Evolutionary conservation across 1,284 basidiomycete genomes (phyloP).

Genomic region (Pisolithus thermaeus): DNA sequence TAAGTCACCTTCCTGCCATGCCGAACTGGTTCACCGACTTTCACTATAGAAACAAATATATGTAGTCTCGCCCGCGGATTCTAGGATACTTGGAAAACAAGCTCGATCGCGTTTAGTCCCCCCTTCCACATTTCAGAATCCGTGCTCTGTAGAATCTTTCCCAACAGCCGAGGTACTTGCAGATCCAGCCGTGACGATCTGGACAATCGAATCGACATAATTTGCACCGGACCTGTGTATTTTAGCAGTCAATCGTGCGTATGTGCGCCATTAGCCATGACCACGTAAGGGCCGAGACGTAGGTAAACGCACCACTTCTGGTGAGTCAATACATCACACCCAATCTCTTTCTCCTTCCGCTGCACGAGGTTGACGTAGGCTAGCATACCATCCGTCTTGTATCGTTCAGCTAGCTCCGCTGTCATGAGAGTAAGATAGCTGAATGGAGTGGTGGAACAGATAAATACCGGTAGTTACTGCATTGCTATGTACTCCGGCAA

Average conservation of each 20-base stretch:
- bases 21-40: too few species aligned
- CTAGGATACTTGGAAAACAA: conserved; percentile 21
- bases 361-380: conserved; percentile 84
- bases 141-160: conserved; percentile 81
- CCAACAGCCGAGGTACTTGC: conserved; percentile 78
- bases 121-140: conserved; percentile 43
- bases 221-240: conserved; percentile 73
- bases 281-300: background rate
- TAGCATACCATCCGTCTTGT: conserved; percentile 82
- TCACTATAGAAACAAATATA: background rate
- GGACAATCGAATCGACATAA: conserved; percentile 77
- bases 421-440: background rate
- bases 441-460: background rate
- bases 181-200: conserved; percentile 75
- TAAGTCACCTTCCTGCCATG: too few species aligned
- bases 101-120: conserved; percentile 45
- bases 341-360: conserved; percentile 84
- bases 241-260: too few species aligned
- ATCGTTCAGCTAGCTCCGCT: conserved; percentile 74
- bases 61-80: background rate
- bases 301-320: conserved; percentile 71
- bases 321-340: conserved; percentile 89
- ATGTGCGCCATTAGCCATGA: too few species aligned
- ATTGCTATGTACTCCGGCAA: conserved; percentile 84
- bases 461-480: conserved; percentile 71